Base-by-base conservation (phyloP, 371 early-diverging fungal species). In the Amoeboaphelidium protococcarum region DNA sequence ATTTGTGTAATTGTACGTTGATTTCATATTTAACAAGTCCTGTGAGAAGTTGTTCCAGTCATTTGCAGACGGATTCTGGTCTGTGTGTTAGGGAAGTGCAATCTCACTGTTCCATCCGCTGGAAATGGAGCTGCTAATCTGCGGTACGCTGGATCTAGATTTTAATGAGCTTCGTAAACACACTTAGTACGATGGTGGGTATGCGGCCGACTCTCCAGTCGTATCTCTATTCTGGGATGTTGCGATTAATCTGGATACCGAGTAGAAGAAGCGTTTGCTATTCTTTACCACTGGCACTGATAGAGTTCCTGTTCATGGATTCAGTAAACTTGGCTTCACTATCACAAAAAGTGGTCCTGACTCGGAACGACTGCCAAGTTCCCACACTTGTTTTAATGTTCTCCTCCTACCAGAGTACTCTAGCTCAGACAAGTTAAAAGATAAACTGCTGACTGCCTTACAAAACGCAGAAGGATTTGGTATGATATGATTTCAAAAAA, bases 221-320 rank as follows among this genome's bases (percentile, higher is more conserved):
- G 16, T 44, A 10, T 19, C 6, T 6, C 21, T 19, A 57, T 96
- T 99, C 61, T 99, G 99, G 99, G 68, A 73, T 40, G 80, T 89
- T 48, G 86, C 91, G 19, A 79, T 82, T 52, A 69, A 59, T 2
- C 57, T 89, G 54, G 58, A 69, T 1, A 67, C 73, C 26, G 80
- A 79, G 46, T 80, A 83, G 50, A 89, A 89, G 66, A 85, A 84
- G 55, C 69, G 73, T 54, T 65, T 99, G 13, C 60, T 99, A 12
- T 81, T 81, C 48, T 99, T 99, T 72, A 86, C 87, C 0, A 97
- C 99, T 3, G 95, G 95, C 24, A 83, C 82, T 31, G 95, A 96
- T 61, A 72, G 99, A 20, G 84, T 85, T 2, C 99, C 99, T 0
- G 74, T 92, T 22, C 82, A 83, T 13, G 96, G 97, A 0, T 62